Evolutionary conservation across 2,329 filamentous ascomycete species (phyloP).

Genomic region (Epichloe elymi): DNA sequence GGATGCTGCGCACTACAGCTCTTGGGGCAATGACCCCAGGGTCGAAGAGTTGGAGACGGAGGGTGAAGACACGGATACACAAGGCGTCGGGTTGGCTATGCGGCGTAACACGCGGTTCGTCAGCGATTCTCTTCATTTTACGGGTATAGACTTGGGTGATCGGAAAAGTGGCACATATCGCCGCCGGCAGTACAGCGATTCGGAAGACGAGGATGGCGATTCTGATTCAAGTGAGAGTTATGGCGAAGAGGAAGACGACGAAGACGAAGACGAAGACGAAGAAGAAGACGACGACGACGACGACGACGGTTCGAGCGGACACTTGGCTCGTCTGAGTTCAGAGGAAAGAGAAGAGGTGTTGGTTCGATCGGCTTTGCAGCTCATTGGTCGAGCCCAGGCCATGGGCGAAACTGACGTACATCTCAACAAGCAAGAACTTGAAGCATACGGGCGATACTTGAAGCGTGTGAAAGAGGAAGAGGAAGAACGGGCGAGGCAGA

Average conservation of each 20-base stretch:
- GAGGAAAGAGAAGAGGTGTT: conserved; percentile 60
- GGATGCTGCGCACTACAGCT: conserved; percentile 26
- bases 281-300: conserved; percentile 12
- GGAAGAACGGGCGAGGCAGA: conserved; percentile 52
- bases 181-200: conserved; percentile 20
- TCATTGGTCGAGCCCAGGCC: conserved; percentile 65
- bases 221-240: conserved; percentile 13
- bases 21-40: conserved; percentile 21
- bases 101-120: conserved; percentile 35
- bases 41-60: conserved; percentile 58
- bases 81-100: conserved; percentile 37
- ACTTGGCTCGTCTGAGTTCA: conserved; percentile 42
- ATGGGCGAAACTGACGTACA: conserved; percentile 68
- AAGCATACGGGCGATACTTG: conserved; percentile 58
- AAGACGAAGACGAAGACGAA: conserved; percentile 15
- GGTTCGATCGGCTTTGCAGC: conserved; percentile 64
- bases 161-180: conserved; percentile 23
- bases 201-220: conserved; percentile 23
- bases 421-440: conserved; percentile 67
- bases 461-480: conserved; percentile 42
- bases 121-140: conserved; percentile 49
- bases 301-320: conserved; percentile 6
- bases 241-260: conserved; percentile 15
- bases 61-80: conserved; percentile 42
- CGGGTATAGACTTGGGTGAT: conserved; percentile 43